Evolutionary conservation across 2,329 filamentous ascomycete species (phyloP), one percentile per base, ranked within the genome.

Genomic region (Stylonectria norvegica): DNA sequence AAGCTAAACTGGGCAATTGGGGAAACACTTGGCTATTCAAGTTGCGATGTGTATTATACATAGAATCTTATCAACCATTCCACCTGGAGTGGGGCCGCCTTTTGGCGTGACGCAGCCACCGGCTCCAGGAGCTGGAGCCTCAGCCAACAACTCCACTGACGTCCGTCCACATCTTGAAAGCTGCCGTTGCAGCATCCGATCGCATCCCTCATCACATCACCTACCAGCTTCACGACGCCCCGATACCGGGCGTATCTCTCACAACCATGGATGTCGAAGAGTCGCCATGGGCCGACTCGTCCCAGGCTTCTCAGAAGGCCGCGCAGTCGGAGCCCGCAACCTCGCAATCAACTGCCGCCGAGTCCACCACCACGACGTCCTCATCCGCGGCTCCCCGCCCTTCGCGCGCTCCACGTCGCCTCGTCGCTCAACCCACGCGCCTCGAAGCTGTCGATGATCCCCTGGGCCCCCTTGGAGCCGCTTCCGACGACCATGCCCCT

Each of bases 381-480:
- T 52, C 56, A 17, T 52, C 59, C 18, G 40, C 65, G 20, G 48
- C 63, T 16, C 57, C 64, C 48, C 70, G 72, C 20, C 62, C 70
- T 9, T 69, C 70, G 18, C 70, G 73, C 47, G 61, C 66, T n/a
- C 73, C 73, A 25, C 79, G 81, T 50, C 78, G 81, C 47, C 71
- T 89, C 58, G 82, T 83, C 52, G 83, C 83, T 43, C 85, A 90
- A 61, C 79, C 85, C 20, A 89, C 86, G 33, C 83, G 81, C 38
- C 83, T 91, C 45, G 82, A 91, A 66, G 84, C 83, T 46, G 83
- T 88, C 52, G 79, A 83, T 30, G 85, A 89, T 60, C 84, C 85
- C 40, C 76, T 90, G 32, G 88, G 87, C 1, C 87, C 87, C 16
- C 71, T 94, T 36, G 87, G 87, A 43, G 83, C 82, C 38, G 56